Evolutionary conservation across 2,329 filamentous ascomycete genomes (phyloP), one percentile per base, ranked within the genome.

Genomic region (Proliferodiscus dingleyae): DNA sequence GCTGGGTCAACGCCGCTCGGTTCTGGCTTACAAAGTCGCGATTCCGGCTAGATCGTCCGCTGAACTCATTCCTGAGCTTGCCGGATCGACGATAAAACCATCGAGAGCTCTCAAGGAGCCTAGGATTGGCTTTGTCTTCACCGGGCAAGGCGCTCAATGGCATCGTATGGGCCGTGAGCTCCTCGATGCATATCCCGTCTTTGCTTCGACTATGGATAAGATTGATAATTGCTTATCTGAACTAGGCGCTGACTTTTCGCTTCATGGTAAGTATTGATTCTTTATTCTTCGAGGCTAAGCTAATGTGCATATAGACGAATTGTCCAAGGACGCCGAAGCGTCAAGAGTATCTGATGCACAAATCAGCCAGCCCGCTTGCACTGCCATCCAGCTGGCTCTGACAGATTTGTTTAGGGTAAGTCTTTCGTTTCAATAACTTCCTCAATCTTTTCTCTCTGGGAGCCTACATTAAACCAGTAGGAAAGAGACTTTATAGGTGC

Each of bases 361-460:
- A 37, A 65, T 73, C 45, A 68, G 65, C n/a, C 69, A 73, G 51
- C 70, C 71, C 49, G 61, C 66, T 60, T 71, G 66, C 49, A 72
- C 70, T 0, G 70, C 72, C 0, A 52, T 78, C 2, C 75, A 78
- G 54, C 57, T 78, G 3, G 59, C 67, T 1, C 53, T 77, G 5
- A 66, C 68, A 0, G 63, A 69, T 11, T 60, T 77, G 3, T 58
- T 78, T 1, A 37, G 63, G 21, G 29, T 32, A 32, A 32, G 29
- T 32, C n/a, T 15, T 32, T 32, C 13, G 5, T 32, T 4, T 3
- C 15, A 4, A 6, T n/a, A 15, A 7, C 13, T 15, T 5, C 10
- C 16, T 15, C 29, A 32, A 2, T n/a, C 16, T 32, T n/a, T 11
- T 10, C 13, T 5, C 16, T 32, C 9, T 8, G n/a, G n/a, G 6